Base-by-base conservation (phyloP, 2,329 filamentous ascomycete species). In the Ophidiomyces ophidiicola region DNA sequence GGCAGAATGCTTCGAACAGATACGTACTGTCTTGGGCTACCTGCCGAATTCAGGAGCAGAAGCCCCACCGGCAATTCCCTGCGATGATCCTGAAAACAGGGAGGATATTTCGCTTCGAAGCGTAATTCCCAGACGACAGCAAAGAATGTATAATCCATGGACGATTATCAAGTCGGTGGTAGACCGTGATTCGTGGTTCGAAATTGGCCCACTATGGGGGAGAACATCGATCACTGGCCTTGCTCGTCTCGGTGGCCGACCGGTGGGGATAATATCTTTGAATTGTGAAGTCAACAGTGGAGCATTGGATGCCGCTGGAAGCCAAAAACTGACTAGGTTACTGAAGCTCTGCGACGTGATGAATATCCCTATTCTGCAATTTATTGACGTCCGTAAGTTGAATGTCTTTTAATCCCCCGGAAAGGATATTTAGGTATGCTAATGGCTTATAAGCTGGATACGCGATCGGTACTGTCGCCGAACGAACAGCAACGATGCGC, bases 291-390 rank as follows among this genome's bases (percentile, higher is more conserved):
- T 74, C 14, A 72, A 75, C 32, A 68, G 71, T 1, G 75, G 76
- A 6, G 75, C 76, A 0, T 56, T 79, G 6, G 75, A 79, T 50
- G 70, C 74, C 0, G 60, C 66, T 0, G 74, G 74, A 4, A 71
- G 69, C 6, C 75, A 78, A 46, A 79, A 79, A 49, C 61, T 78
- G 14, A 70, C 68, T 0, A 61, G 71, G 2, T 67, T 77, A 53
- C 56, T 79, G 24, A 78, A 78, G 49, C 67, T 79, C 49, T 72
- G 73, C 45, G 76, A 80, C 49, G 66, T 78, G 30, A 77, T 79
- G 62, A 80, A 80, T 44, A 58, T 79, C 2, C 76, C 76, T 0
- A 60, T 78, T 3, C 42, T 80, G 5, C 76, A 80, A 50, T 78
- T 79, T 46, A 64, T 79, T 4, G 75, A 79, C 51, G 62, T 76